These are phyloP conservation scores for Wickerhamiella alocasiicola DNA, from an alignment of 805 yeast genomes.

Conservation along the genomic window DNA sequence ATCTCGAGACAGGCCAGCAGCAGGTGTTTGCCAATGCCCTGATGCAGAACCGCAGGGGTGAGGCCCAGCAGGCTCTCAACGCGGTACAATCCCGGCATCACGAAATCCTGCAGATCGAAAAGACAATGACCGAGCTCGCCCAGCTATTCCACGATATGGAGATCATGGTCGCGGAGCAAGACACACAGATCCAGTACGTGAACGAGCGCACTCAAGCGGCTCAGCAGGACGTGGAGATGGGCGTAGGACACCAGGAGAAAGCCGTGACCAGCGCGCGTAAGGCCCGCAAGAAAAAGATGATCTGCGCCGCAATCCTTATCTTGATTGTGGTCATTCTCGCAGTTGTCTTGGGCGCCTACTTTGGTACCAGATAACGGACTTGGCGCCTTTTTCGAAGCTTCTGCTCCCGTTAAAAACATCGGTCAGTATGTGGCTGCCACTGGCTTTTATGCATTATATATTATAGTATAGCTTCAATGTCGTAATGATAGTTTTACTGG, in stretches of 20 bases:
- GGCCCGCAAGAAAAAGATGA: constrained; percentile 82
- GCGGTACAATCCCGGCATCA: constrained; percentile 95
- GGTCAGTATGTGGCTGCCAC: no score
- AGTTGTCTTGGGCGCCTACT: constrained; percentile 14
- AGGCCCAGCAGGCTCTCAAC: constrained; percentile 85
- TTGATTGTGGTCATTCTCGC: constrained; percentile 23
- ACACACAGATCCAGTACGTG: constrained; percentile 68
- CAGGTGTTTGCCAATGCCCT: constrained; percentile 88
- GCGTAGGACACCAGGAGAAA: constrained; percentile 83
- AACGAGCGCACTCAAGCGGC: constrained; percentile 72
- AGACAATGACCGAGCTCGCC: constrained; percentile 89
- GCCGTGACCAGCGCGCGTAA: constrained; percentile 81
- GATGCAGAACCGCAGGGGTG: constrained; percentile 34
- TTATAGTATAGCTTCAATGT: no score
- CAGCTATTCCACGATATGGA: constrained; percentile 95
- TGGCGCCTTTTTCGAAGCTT: no score
- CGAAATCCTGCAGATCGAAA: constrained; percentile 87
- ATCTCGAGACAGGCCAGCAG: constrained; percentile 66
- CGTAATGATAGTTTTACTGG: no score
- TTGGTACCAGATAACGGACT: constrained; percentile 3
- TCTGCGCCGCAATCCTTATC: constrained; percentile 39
- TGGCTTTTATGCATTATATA: no score
- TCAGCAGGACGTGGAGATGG: constrained; percentile 82
- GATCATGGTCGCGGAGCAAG: constrained; percentile 90
- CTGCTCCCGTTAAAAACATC: no score